Percentiles rank a stretch among this genome's conserved stretches.
Conservation (phyloP, 2,329 filamentous ascomycete genomes). For the Xylariaceae sp. region DNA sequence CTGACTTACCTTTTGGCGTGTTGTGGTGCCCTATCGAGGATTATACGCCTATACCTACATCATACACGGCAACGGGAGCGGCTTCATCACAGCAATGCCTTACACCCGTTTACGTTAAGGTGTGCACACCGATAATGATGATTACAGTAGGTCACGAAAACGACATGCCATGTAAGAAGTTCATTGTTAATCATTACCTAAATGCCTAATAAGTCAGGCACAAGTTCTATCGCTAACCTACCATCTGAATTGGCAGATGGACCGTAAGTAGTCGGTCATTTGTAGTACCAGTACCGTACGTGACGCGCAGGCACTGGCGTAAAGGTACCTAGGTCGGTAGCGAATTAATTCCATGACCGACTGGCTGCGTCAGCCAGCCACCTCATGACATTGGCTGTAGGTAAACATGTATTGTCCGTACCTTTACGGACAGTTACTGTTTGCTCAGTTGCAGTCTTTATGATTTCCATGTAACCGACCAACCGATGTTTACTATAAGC, state of each 20-base stretch:
- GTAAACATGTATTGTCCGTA: neutral
- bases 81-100: too few species aligned
- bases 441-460: too few species aligned
- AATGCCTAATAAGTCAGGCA: neutral
- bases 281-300: neutral
- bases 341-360: neutral
- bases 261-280: too few species aligned
- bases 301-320: neutral
- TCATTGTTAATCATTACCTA: neutral
- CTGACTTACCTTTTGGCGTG: too few species aligned
- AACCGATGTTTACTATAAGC: too few species aligned
- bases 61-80: too few species aligned
- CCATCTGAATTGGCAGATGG: neutral
- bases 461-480: too few species aligned
- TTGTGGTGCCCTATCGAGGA: too few species aligned
- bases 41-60: too few species aligned
- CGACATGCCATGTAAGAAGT: constrained; percentile 1
- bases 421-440: too few species aligned
- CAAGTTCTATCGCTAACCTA: neutral
- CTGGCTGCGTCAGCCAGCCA: neutral
- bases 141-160: constrained; percentile 9
- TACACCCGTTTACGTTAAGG: too few species aligned
- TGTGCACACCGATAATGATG: neutral
- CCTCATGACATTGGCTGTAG: neutral
- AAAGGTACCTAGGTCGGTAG: neutral